These are phyloP conservation scores for Scheffersomyces lignosus DNA, from an alignment of 805 yeast genomes.

Conservation along the genomic window DNA sequence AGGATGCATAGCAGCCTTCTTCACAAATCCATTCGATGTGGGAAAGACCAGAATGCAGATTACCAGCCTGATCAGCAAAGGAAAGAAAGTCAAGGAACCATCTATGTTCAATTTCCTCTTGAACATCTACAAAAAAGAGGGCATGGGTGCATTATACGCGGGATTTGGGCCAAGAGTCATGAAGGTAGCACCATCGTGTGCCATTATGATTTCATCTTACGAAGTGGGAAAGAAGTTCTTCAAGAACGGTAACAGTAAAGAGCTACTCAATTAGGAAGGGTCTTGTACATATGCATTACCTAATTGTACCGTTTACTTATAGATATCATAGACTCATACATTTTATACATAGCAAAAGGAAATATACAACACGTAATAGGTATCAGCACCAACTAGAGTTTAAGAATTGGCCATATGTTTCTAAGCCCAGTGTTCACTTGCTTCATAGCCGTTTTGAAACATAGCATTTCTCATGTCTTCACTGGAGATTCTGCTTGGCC, in stretches of 20 bases:
- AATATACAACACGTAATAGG: too few relatives aligned
- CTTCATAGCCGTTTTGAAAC: conserved; percentile 1
- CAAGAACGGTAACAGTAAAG: conserved; percentile 21
- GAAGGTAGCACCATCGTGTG: conserved; percentile 96
- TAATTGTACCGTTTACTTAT: too few relatives aligned
- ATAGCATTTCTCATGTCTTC: not conserved
- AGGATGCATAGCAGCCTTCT: conserved; percentile 81
- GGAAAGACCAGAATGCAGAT: conserved; percentile 90
- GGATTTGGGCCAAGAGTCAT: conserved; percentile 84
- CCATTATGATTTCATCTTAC: conserved; percentile 95
- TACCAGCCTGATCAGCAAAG: conserved; percentile 36
- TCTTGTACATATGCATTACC: too few relatives aligned
- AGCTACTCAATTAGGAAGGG: too few relatives aligned
- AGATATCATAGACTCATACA: too few relatives aligned
- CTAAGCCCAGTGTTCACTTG: conserved; percentile 10
- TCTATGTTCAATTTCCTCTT: conserved; percentile 70
- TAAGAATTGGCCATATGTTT: too few relatives aligned
- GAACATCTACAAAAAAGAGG: conserved; percentile 69
- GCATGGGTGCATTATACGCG: conserved; percentile 78
- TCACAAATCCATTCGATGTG: conserved; percentile 95
- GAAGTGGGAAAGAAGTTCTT: conserved; percentile 75
- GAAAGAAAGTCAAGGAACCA: conserved; percentile 26
- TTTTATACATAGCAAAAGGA: conserved; percentile 2
- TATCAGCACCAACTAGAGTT: too few relatives aligned
- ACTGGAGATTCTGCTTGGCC: not conserved